Conservation (phyloP, 176 grass and related monocot species). For the Eleusine indica region DNA sequence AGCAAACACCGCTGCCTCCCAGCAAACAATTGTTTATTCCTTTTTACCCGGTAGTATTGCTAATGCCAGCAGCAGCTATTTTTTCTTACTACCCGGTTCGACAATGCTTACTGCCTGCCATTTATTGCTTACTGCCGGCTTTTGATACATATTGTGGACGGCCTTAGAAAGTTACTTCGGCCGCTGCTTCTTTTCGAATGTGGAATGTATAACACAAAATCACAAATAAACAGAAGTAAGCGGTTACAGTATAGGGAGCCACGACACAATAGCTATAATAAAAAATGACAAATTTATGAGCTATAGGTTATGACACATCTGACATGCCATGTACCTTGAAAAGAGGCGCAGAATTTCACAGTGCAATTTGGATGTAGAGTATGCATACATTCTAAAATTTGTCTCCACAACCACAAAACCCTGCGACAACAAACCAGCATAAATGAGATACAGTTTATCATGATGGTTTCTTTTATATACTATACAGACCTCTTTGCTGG, state of each 20-base stretch:
- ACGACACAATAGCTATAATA: not conserved
- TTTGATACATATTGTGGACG: too few species aligned
- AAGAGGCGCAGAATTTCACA: slow-evolving; percentile 96
- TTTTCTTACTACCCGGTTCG: too few species aligned
- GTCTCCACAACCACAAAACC: slow-evolving; percentile 97
- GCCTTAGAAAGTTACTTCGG: too few species aligned
- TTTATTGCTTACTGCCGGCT: too few species aligned
- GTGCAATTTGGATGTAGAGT: slow-evolving; percentile 84
- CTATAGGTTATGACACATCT: slow-evolving; percentile 30
- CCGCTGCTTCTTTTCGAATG: not conserved
- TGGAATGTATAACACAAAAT: not conserved
- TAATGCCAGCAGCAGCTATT: too few species aligned
- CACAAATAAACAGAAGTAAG: slow-evolving; percentile 18
- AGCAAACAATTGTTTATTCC: too few species aligned
- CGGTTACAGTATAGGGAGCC: not conserved
- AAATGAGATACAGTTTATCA: not conserved
- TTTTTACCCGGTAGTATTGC: too few species aligned
- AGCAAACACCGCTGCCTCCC: too few species aligned
- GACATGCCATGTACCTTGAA: slow-evolving; percentile 60
- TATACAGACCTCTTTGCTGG: slow-evolving; percentile 73
- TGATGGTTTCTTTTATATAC: not conserved
- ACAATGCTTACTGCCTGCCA: too few species aligned
- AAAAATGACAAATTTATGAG: slow-evolving; percentile 5
- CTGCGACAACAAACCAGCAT: slow-evolving; percentile 47
- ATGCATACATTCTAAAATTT: slow-evolving; percentile 95